Evolutionary conservation across 139 green algal species (phyloP), one percentile per base, ranked within the genome.

Genomic region (Picochlorum sp.): DNA sequence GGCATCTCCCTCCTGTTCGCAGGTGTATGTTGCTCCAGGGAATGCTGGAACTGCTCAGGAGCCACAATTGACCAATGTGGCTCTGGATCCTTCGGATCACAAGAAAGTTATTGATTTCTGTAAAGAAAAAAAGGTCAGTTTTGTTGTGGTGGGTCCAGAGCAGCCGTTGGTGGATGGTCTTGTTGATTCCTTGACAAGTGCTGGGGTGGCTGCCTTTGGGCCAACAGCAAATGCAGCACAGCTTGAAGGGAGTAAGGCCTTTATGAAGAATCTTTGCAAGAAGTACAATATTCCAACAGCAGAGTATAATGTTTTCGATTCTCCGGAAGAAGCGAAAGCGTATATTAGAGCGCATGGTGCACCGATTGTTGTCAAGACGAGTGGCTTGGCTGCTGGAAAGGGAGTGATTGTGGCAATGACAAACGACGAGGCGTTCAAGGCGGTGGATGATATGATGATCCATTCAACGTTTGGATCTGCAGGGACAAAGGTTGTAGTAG

Each of bases 321-420:
- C 86, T 60, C 59, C 85, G 1, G 79, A 62, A 1, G 49, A 50
- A 1, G 89, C 89, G 14, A 89, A 92, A 79, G 73, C 64, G 5
- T 95, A 89, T 82, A 86, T 97, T 61, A 61, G 58, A 15, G 13
- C 63, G 20, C 65, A 83, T 58, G 90, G 84, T 38, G 87, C 85
- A 3, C 94, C 94, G 14, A 94, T 98, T 44, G 94, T 99, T 44
- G 86, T 99, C 26, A 99, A 99, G 80, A 86, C 94, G 44, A 89
- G 87, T 70, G 94, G 94, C 3, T 79, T 99, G 54, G 94, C 94
- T 13, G 93, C 91, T 6, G 85, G 80, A 47, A 97, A 96, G 75
- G 93, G 93, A 38, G 94, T 97, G 6, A 85, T 95, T 20, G 87
- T 99, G 46, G 89, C 89, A 9, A 45, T 65, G 20, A 88, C 70